Evolutionary conservation across 2,329 filamentous ascomycete species (phyloP).

Genomic region (Geosmithia morbida): DNA sequence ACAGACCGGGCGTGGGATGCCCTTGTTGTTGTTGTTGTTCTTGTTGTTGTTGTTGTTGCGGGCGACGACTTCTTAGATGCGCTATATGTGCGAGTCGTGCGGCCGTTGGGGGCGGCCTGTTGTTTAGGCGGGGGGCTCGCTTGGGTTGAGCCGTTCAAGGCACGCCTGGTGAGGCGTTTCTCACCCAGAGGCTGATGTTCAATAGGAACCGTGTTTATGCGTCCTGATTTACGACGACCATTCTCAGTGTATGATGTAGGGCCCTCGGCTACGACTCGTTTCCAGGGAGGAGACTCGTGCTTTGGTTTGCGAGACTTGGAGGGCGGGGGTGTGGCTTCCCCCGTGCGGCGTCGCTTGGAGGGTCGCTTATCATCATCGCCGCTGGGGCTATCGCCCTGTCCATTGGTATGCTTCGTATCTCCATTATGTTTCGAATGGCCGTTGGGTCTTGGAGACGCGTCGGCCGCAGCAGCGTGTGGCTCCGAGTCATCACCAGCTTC

Average conservation of each 20-base stretch:
- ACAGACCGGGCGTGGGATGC: conserved; percentile 7
- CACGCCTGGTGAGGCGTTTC: conserved; percentile 36
- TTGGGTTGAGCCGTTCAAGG: conserved; percentile 13
- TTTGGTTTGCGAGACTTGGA: conserved; percentile 24
- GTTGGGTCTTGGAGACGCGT: conserved; percentile 12
- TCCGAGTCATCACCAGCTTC: conserved; percentile 2
- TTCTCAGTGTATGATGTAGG: conserved; percentile 71
- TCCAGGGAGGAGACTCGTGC: conserved; percentile 80
- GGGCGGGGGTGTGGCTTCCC: conserved; percentile 25
- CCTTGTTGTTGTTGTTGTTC: conserved; percentile 11
- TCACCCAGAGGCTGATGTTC: conserved; percentile 34
- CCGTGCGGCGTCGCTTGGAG: conserved; percentile 51
- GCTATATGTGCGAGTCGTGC: conserved; percentile 2
- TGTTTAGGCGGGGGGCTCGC: conserved; percentile 5
- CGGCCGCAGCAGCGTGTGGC: background rate
- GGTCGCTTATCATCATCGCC: conserved; percentile 31
- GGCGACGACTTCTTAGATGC: conserved; percentile 6
- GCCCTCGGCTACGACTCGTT: conserved; percentile 68
- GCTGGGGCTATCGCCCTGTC: conserved; percentile 14
- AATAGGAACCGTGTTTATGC: conserved; percentile 42
- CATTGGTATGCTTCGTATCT: conserved; percentile 27
- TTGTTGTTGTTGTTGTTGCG: too few species aligned
- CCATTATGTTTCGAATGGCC: conserved; percentile 10
- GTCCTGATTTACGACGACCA: conserved; percentile 54
- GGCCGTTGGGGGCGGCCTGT: conserved; percentile 13